Percentiles rank a stretch among this genome's conserved stretches.
Evolutionary conservation across 768 basidiomycete genomes (phyloP).

Genomic region (Boletus insuetus): DNA sequence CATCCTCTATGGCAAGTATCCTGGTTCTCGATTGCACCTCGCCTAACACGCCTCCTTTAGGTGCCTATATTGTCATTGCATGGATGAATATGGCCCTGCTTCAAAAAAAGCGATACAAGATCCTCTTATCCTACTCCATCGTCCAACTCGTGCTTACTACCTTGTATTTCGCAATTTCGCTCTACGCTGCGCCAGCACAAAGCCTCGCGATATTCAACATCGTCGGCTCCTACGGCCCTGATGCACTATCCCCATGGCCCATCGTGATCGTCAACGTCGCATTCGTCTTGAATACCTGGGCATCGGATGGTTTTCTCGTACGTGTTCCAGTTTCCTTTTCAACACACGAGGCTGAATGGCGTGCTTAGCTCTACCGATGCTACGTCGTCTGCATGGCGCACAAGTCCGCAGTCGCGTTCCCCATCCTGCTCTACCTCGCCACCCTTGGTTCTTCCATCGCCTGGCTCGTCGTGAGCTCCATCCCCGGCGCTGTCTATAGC

Average conservation of each 20-base stretch:
- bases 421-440: conserved; percentile 14
- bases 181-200: conserved; percentile 17
- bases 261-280: conserved; percentile 4
- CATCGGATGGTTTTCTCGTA: conserved; percentile 24
- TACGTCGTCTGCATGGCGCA: conserved; percentile 18
- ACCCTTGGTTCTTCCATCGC: conserved; percentile 15
- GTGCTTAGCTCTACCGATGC: conserved; percentile 20
- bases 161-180: conserved; percentile 18
- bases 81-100: conserved; percentile 14
- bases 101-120: conserved; percentile 11
- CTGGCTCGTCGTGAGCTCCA: conserved; percentile 14
- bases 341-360: neutral
- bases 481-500: conserved; percentile 18
- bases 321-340: neutral
- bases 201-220: conserved; percentile 11
- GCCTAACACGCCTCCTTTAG: neutral
- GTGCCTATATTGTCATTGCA: conserved; percentile 14
- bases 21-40: too few species aligned
- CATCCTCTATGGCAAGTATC: conserved; percentile 16
- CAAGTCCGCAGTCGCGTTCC: neutral
- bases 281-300: conserved; percentile 22
- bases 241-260: conserved; percentile 19
- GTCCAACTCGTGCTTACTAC: conserved; percentile 19
- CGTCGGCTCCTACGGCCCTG: neutral
- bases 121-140: conserved; percentile 13